Evolutionary conservation across 768 basidiomycete genomes (phyloP).

Genomic region (Leccinum ochraceum): DNA sequence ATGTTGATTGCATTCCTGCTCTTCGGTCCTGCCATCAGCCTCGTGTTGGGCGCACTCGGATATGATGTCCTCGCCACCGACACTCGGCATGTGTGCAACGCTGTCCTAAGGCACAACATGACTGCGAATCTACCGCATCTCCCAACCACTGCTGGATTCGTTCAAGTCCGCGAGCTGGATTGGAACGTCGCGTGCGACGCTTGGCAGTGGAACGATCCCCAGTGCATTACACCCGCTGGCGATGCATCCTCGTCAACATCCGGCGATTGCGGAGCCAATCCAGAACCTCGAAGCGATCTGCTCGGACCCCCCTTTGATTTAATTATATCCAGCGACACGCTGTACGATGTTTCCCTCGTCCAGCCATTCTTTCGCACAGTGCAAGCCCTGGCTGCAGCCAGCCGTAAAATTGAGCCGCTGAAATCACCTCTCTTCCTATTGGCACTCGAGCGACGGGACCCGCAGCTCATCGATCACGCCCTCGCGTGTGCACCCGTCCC

Average conservation of each 20-base stretch:
- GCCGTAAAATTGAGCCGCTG: background rate
- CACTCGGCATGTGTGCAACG: slow-evolving; percentile 57
- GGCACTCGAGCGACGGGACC: slow-evolving; percentile 80
- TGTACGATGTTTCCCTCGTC: slow-evolving; percentile 64
- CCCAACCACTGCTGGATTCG: slow-evolving; percentile 40
- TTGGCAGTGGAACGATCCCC: slow-evolving; percentile 53
- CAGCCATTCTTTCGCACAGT: slow-evolving; percentile 72
- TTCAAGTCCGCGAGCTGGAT: slow-evolving; percentile 68
- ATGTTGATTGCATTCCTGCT: too few species aligned
- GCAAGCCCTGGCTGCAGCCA: slow-evolving; percentile 44
- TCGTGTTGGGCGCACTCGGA: slow-evolving; percentile 65
- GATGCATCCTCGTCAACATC: slow-evolving; percentile 13
- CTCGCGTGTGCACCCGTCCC: slow-evolving; percentile 62
- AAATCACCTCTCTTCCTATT: slow-evolving; percentile 33
- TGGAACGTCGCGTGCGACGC: slow-evolving; percentile 59
- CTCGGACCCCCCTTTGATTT: slow-evolving; percentile 68
- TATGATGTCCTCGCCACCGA: slow-evolving; percentile 82
- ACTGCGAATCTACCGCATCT: slow-evolving; percentile 41
- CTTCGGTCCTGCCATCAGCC: slow-evolving; percentile 36
- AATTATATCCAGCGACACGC: slow-evolving; percentile 81
- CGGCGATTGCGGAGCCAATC: slow-evolving; percentile 15
- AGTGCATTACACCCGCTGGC: slow-evolving; percentile 38
- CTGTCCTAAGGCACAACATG: slow-evolving; percentile 68
- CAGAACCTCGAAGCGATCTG: slow-evolving; percentile 8
- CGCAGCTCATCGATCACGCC: slow-evolving; percentile 57